phyloP scores from a whole-genome alignment of 2,329 filamentous ascomycete genomes.

The Ustulina deusta region DNA sequence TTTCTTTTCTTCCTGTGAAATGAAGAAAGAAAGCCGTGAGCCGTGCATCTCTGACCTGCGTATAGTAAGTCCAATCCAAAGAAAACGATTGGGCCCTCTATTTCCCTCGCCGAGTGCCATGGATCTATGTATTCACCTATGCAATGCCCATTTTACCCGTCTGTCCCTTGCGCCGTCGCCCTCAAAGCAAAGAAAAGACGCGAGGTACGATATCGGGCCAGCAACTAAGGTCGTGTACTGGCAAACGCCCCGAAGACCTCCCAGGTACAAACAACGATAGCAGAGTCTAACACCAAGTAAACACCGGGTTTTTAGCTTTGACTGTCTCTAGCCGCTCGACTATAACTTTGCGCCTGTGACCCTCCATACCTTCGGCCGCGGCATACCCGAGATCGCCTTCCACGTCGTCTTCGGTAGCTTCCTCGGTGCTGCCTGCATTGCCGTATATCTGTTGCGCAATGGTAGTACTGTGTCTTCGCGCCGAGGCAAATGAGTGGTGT shows the following conservation, averaged over 20 bases:
- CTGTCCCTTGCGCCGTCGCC: slow-evolving; percentile 33
- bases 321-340: slow-evolving; percentile 96
- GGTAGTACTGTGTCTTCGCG: slow-evolving; percentile 62
- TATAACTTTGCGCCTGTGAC: slow-evolving; percentile 91
- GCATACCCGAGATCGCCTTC: slow-evolving; percentile 96
- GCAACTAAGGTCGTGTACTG: background rate
- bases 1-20: background rate
- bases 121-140: slow-evolving; percentile 26
- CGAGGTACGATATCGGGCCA: background rate
- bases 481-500: slow-evolving; percentile 66
- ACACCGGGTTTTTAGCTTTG: slow-evolving; percentile 94
- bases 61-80: slow-evolving; percentile 23
- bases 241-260: slow-evolving; percentile 1
- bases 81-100: slow-evolving; percentile 7
- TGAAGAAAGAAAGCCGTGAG: background rate
- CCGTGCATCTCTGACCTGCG: slow-evolving; percentile 15
- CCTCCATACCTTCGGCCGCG: slow-evolving; percentile 93
- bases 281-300: slow-evolving; percentile 86
- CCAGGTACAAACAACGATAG: background rate
- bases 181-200: slow-evolving; percentile 11
- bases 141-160: slow-evolving; percentile 23
- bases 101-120: slow-evolving; percentile 20
- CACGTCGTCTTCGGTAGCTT: slow-evolving; percentile 67
- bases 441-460: slow-evolving; percentile 67
- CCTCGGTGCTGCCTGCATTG: slow-evolving; percentile 47